Evolutionary conservation across 2,329 filamentous ascomycete species (phyloP), one percentile per base, ranked within the genome.

Genomic region (Diaporthe sp.): DNA sequence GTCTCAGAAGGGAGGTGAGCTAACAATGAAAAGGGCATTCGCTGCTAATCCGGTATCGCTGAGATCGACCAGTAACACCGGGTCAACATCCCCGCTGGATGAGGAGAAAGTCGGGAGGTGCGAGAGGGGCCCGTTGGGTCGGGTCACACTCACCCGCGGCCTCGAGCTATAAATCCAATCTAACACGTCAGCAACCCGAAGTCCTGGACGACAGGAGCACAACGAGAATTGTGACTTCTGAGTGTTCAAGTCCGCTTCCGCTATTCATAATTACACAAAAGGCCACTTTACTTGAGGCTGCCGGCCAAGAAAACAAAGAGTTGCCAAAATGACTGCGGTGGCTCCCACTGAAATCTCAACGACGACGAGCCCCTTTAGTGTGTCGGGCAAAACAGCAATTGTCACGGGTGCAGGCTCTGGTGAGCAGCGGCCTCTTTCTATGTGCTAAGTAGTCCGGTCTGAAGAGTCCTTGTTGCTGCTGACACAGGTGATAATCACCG

Each of bases 351-450:
- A 64, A 17, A 22, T n/a, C 38, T 30, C 42, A 19, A 64, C 60
- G 7, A 54, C 40, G 28, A 50, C 60, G 17, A 42, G 35, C 28
- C 12, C 74, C 17, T 75, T 75, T 67, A 74, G 42, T 28, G 84
- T 88, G 28, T 78, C 83, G 69, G 85, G 84, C 68, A 87, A 85
- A 78, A 85, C 87, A 17, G 88, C 88, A 17, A 87, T 90, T 61
- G 82, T 90, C 40, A 90, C 88, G 15, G 88, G 88, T 42, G 88
- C 87, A 52, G 88, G 88, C 35, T 89, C 87, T 61, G 88, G 88
- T 86, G 80, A 75, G 80, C 38, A 50, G 8, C 70, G 12, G 17
- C 25, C 7, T 50, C 61, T 30, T 17, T 19, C 42, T 28, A 1
- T 2, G 8, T 17, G 4, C 15, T 2, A 7, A 33, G 4, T 13